A percentile compares a stretch with the other conserved stretches of the same genome.
Conservation (phyloP, 192 early-diverging fungal species). For the Umbelopsis sp. region DNA sequence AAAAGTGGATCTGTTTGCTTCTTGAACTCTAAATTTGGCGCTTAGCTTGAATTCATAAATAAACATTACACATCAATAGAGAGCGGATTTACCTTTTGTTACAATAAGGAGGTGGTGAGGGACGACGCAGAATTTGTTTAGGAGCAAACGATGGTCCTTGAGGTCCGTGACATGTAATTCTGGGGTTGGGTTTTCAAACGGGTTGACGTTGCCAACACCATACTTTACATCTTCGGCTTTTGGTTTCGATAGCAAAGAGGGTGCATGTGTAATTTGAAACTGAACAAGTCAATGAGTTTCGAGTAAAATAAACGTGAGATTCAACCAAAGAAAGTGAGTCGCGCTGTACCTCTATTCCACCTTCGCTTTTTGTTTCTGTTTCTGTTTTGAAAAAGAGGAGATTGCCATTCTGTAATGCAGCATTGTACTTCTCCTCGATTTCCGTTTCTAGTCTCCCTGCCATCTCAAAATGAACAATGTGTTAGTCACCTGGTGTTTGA, state of each 20-base stretch:
- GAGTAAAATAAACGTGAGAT: not conserved
- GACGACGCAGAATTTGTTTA: conserved; percentile 62
- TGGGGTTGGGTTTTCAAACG: conserved; percentile 52
- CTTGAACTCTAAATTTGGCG: conserved; percentile 44
- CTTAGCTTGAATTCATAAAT: not conserved
- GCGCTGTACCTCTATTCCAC: conserved; percentile 15
- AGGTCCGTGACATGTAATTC: conserved; percentile 47
- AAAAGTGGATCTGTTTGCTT: conserved; percentile 50
- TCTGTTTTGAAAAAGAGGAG: conserved; percentile 20
- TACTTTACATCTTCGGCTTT: conserved; percentile 11
- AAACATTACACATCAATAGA: not conserved
- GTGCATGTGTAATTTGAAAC: conserved; percentile 51
- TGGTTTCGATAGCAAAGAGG: conserved; percentile 44
- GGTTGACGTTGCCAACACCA: conserved; percentile 34
- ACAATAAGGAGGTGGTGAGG: conserved; percentile 54
- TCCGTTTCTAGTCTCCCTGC: not conserved
- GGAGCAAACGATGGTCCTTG: conserved; percentile 42
- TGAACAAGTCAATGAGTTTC: conserved; percentile 21
- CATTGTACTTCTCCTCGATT: conserved; percentile 5
- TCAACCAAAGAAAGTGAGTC: not conserved
- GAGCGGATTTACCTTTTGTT: conserved; percentile 51
- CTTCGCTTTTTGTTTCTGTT: not conserved
- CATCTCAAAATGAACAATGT: not conserved
- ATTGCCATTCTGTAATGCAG: conserved; percentile 3
- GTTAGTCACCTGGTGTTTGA: not conserved